Evolutionary conservation across 2,329 filamentous ascomycete species (phyloP), one percentile per base, ranked within the genome.

Genomic region (Exophiala sp.): DNA sequence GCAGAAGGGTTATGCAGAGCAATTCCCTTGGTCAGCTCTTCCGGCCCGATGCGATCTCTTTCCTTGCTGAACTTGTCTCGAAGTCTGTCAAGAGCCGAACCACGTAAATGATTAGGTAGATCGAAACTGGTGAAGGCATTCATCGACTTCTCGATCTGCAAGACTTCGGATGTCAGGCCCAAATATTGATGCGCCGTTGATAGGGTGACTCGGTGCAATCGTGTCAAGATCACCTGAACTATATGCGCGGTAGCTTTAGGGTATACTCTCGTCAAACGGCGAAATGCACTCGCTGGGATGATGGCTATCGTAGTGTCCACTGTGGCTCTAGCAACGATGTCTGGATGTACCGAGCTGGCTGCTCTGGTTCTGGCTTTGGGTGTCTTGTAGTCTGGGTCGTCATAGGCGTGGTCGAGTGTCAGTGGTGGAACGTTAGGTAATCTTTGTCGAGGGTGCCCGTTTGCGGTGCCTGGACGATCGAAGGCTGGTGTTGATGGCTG

Each of bases 281-380:
- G 85, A 65, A 99, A 99, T 3, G 94, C 95, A 67, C 91, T 96
- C 1, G 94, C 94, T 1, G 95, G 95, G 53, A 99, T 99, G 60
- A 99, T 95, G 5, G 94, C 94, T 71, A 99, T 96, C 0, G 95
- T 99, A 0, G 94, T 99, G 68, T 99, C 95, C 20, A 95, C 88
- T 12, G 91, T 95, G 5, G 94, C 94, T 61, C 94, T 83, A n/a
- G 92, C 94, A 60, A 99, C 90, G 58, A 99, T 94, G 66, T 99
- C 94, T 9, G 94, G 94, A 71, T 99, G 94, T 0, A 89, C 91
- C 11, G 94, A 97, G 36, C 69, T 54, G 40, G 60, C 54, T 59
- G 62, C 55, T 34, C 32, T 57, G 32, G 58, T 53, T 18, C 60
- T 65, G 50, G 55, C 14, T 57, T 60, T 34, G 51, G 62, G 10